Base-by-base conservation (phyloP, 106 monocot genomes). In the Triglochin maritima region DNA sequence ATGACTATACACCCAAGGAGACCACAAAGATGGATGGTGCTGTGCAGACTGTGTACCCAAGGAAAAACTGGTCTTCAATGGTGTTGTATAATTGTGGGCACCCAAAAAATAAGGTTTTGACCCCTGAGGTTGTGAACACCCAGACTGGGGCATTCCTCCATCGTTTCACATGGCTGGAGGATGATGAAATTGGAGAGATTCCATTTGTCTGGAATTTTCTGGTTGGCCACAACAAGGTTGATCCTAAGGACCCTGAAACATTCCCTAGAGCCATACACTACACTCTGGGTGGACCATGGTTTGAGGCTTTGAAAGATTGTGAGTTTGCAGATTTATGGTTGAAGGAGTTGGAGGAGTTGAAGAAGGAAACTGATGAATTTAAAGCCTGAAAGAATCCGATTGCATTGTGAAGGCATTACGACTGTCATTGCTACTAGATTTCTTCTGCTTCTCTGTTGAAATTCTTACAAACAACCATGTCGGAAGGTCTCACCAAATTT, bases 1-100 rank as follows among this genome's bases (percentile, higher is more conserved):
- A 89, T 74, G 94, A 84, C 9, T 94, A 94, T 77, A 51, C 57
- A 10, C 94, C 89, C 7, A 85, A 76, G 57, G 86, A 89, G 74
- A 50, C 77, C 10, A 81, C 80, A 44, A 94, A 94, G 79, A 94
- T 94, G 94, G 89, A 94, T 72, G 86, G 89, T 47, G 94, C 74
- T 6, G 76, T 89, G 58, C 94, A 94, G 84, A 89, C 89, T 5
- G 70, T 82, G 52, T 94, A 94, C 72, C 94, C 94, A 4, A 75
- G 89, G 65, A 94, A 94, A 84, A 94, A 94, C 82, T 94, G 94
- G 89, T 86, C 86, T 5, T 86, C 86, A 6, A 86, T 94, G 86
- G 94, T 94, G 68, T 72, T 94, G 60, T 94, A 94, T 84, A 93
- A 94, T 67, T 94, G 89, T 71, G 78, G 16, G 5, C 94, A 94